These are phyloP conservation scores for Kazachstania martiniae DNA, from an alignment of 805 yeast genomes.

Conservation along the genomic window DNA sequence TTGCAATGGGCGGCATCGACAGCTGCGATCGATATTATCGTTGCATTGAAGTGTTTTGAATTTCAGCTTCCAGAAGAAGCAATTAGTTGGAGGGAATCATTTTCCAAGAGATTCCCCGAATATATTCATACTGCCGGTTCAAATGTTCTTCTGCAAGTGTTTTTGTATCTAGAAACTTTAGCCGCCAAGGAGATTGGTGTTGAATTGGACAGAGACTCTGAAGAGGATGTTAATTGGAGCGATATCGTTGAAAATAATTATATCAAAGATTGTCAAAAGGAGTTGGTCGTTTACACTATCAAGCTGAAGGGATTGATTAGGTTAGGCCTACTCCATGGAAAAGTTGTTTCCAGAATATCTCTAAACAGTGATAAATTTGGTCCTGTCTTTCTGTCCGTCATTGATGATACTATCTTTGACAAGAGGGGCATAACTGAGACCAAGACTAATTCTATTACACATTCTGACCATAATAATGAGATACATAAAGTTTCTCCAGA, in stretches of 20 bases:
- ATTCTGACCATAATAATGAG: too few relatives aligned
- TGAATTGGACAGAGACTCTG: constrained; percentile 15
- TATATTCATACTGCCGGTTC: constrained; percentile 6
- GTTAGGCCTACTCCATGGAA: constrained; percentile 11
- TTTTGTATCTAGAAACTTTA: constrained; percentile 19
- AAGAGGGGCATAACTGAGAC: constrained; percentile 4
- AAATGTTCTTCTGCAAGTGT: constrained; percentile 11
- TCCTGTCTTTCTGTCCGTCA: constrained; percentile 11
- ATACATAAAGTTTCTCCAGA: not conserved
- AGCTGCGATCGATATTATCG: constrained; percentile 16
- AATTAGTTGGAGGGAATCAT: constrained; percentile 11
- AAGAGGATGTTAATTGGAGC: constrained; percentile 21
- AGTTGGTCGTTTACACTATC: constrained; percentile 18
- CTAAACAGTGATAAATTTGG: constrained; percentile 22
- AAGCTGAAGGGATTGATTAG: constrained; percentile 22
- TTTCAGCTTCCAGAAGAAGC: constrained; percentile 18
- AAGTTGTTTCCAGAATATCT: constrained; percentile 10
- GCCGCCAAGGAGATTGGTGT: constrained; percentile 13
- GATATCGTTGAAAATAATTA: constrained; percentile 6
- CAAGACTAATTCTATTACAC: not conserved
- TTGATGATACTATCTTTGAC: constrained; percentile 18
- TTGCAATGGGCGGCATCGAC: constrained; percentile 13
- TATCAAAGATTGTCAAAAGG: constrained; percentile 12
- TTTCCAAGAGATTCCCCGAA: constrained; percentile 10
- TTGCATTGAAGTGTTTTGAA: constrained; percentile 21